A percentile compares a stretch with the other conserved stretches of the same genome.
Conservation (phyloP, 2,329 filamentous ascomycete genomes). For the Diplodia scrobiculata region DNA sequence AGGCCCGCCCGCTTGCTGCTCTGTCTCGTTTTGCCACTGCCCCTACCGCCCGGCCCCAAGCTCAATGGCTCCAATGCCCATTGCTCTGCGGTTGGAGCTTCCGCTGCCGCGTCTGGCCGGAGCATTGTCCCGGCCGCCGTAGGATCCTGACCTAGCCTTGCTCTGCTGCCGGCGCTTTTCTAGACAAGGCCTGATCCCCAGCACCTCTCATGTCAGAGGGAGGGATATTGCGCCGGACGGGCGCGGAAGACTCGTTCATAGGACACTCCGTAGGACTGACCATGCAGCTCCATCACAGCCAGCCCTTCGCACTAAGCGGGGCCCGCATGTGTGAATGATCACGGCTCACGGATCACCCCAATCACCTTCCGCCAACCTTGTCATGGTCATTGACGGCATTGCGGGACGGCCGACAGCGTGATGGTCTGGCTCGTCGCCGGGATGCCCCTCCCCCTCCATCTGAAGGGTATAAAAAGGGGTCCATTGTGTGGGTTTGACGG, state of each 20-base stretch:
- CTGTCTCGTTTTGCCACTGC: constrained; percentile 22
- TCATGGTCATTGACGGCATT: constrained; percentile 24
- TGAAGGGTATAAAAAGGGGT: constrained; percentile 45
- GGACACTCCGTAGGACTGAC: constrained; percentile 37
- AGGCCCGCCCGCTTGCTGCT: constrained; percentile 1
- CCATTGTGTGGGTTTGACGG: constrained; percentile 32
- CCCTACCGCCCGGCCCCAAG: constrained; percentile 11
- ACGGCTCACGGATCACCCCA: constrained; percentile 42
- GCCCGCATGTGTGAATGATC: constrained; percentile 38
- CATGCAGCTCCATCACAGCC: constrained; percentile 47
- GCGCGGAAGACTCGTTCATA: constrained; percentile 43
- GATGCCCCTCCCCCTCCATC: constrained; percentile 33
- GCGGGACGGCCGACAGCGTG: constrained; percentile 23
- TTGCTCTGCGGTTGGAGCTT: background rate
- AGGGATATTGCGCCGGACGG: constrained; percentile 22
- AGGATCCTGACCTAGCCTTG: constrained; percentile 17
- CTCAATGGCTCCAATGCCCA: constrained; percentile 17
- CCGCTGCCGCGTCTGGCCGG: constrained; percentile 14
- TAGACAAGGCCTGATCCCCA: constrained; percentile 18
- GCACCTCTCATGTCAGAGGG: constrained; percentile 21
- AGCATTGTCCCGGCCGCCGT: background rate
- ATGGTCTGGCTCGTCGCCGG: constrained; percentile 33
- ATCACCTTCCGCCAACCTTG: constrained; percentile 34
- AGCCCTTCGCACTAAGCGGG: constrained; percentile 37
- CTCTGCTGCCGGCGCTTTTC: constrained; percentile 22